These are phyloP conservation scores for Umbelopsis sp. DNA, from an alignment of 371 early-diverging fungal genomes.

Conservation along the genomic window DNA sequence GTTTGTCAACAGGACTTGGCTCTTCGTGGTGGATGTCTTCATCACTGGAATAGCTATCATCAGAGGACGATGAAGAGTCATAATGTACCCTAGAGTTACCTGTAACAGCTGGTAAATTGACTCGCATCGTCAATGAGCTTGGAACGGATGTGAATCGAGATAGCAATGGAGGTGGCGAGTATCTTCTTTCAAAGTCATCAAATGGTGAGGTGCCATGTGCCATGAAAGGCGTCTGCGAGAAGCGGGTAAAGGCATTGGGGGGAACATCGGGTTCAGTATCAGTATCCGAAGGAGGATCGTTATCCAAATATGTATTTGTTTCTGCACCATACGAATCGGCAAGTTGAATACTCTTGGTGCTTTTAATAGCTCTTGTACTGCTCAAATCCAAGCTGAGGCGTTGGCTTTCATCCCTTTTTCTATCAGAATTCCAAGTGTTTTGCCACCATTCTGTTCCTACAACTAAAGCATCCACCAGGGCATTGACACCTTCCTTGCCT, in stretches of 20 bases:
- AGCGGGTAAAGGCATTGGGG: background rate
- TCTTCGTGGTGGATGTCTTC: background rate
- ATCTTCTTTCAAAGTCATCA: background rate
- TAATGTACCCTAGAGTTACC: background rate
- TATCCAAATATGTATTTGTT: background rate
- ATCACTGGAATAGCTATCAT: background rate
- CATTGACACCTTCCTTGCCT: constrained; percentile 21
- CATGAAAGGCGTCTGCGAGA: background rate
- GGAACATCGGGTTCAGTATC: background rate
- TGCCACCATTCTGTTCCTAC: constrained; percentile 15
- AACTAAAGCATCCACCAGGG: background rate
- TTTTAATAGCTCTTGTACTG: constrained; percentile 1
- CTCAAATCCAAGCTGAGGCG: background rate
- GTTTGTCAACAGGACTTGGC: background rate
- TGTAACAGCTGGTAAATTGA: background rate
- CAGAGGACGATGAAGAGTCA: constrained; percentile 11
- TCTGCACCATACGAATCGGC: background rate
- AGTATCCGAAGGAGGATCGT: background rate
- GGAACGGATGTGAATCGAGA: constrained; percentile 1
- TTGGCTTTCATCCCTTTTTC: background rate
- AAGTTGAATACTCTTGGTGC: background rate
- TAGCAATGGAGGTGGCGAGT: background rate
- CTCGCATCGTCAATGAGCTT: constrained; percentile 1
- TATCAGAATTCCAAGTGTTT: constrained; percentile 14
- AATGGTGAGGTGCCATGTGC: background rate